These are phyloP conservation scores for Cryptosporidium viatorum DNA, from an alignment of 169 alveolate genomes.

Conservation along the genomic window DNA sequence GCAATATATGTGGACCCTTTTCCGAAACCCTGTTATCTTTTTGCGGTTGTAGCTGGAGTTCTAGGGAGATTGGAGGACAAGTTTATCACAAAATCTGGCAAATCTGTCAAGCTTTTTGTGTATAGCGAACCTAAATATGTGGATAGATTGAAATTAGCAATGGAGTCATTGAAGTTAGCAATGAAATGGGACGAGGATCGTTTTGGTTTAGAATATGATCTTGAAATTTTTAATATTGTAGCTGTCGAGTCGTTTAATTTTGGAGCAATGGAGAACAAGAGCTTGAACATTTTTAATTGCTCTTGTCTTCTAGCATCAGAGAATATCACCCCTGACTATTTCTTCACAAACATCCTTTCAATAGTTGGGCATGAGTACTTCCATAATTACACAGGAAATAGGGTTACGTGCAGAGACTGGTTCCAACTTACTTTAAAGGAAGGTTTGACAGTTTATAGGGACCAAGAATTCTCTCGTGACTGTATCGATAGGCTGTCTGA, in stretches of 20 bases:
- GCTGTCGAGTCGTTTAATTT: slow-evolving; percentile 91
- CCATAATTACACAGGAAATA: slow-evolving; percentile 94
- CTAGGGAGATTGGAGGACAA: slow-evolving; percentile 82
- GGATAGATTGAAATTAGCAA: slow-evolving; percentile 86
- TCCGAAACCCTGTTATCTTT: slow-evolving; percentile 91
- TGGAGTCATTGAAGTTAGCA: slow-evolving; percentile 87
- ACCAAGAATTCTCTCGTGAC: slow-evolving; percentile 86
- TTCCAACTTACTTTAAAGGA: slow-evolving; percentile 93
- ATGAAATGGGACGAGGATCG: slow-evolving; percentile 94
- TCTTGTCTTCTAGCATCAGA: slow-evolving; percentile 89
- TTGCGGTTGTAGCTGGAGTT: slow-evolving; percentile 93
- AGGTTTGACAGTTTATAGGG: slow-evolving; percentile 94
- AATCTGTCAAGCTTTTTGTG: slow-evolving; percentile 83
- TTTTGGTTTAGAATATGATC: slow-evolving; percentile 91
- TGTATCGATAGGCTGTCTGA: slow-evolving; percentile 84
- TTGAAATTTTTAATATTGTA: slow-evolving; percentile 89
- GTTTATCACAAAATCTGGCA: slow-evolving; percentile 85
- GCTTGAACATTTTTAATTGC: slow-evolving; percentile 91
- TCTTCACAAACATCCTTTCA: slow-evolving; percentile 86
- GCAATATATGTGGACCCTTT: slow-evolving; percentile 91
- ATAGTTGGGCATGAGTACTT: slow-evolving; percentile 93
- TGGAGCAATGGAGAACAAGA: slow-evolving; percentile 95
- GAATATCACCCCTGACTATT: slow-evolving; percentile 88
- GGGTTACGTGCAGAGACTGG: slow-evolving; percentile 94
- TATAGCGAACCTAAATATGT: slow-evolving; percentile 87